These are phyloP conservation scores for Fusarium nisikadoi DNA, from an alignment of 2,329 filamentous ascomycete species.

Conservation along the genomic window DNA sequence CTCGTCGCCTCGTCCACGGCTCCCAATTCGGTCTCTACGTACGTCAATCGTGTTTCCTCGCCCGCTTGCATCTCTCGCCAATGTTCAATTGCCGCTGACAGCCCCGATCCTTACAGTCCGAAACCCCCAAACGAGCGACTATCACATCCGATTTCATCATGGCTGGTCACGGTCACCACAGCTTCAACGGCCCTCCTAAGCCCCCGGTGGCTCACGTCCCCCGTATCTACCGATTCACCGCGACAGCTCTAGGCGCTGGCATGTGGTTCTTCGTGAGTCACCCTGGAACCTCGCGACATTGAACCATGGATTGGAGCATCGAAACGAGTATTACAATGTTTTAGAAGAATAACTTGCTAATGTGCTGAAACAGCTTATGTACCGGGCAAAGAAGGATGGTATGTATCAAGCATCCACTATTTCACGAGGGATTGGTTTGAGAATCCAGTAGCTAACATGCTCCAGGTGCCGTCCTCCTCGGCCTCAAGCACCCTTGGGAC, in stretches of 20 bases:
- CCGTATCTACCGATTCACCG: constrained; percentile 82
- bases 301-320: background rate
- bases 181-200: constrained; percentile 51
- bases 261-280: constrained; percentile 98
- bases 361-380: constrained; percentile 76
- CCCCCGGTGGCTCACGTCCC: constrained; percentile 62
- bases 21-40: constrained; percentile 38
- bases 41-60: constrained; percentile 15
- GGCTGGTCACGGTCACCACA: constrained; percentile 41
- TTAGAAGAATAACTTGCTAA: constrained; percentile 24
- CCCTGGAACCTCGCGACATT: background rate
- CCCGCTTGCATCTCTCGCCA: too few species aligned
- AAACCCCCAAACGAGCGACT: constrained; percentile 21
- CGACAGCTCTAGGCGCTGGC: constrained; percentile 87
- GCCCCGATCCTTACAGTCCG: constrained; percentile 5
- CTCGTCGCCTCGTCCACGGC: constrained; percentile 27
- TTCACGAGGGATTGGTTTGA: background rate
- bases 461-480: constrained; percentile 78
- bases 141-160: constrained; percentile 32
- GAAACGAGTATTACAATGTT: background rate
- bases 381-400: constrained; percentile 96
- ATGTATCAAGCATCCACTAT: constrained; percentile 36
- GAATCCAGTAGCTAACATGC: constrained; percentile 17
- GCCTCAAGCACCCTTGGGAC: constrained; percentile 97
- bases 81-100: background rate